Conservation (phyloP, 2,329 filamentous ascomycete species). For the Trichoderma atrobrunneum region DNA sequence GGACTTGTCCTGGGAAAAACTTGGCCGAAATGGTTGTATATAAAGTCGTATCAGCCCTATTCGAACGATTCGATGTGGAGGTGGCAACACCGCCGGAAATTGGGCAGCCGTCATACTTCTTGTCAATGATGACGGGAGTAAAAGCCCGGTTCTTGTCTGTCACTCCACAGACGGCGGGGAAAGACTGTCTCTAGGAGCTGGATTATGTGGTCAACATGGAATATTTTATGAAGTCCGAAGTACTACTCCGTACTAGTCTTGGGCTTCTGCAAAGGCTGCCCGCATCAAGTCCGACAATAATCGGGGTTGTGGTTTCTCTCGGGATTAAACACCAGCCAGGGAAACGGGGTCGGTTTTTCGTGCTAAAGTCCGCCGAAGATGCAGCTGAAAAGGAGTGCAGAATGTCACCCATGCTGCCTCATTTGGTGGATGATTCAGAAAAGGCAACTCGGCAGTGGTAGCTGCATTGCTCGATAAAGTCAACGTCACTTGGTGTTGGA, state of each 20-base stretch:
- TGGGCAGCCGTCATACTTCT: constrained; percentile 46
- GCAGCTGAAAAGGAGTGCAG: background rate
- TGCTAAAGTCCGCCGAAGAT: background rate
- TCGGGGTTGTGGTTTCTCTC: background rate
- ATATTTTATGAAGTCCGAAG: background rate
- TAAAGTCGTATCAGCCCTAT: constrained; percentile 42
- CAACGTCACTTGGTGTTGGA: background rate
- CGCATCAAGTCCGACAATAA: background rate
- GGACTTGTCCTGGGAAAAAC: constrained; percentile 50
- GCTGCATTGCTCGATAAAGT: background rate
- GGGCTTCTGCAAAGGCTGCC: background rate
- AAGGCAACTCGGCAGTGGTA: background rate
- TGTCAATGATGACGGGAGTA: constrained; percentile 51
- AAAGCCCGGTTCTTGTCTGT: constrained; percentile 38
- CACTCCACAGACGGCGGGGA: background rate
- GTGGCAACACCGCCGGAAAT: constrained; percentile 39
- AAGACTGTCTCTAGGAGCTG: background rate
- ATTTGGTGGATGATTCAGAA: background rate
- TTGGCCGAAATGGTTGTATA: constrained; percentile 50
- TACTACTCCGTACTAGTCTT: too few species aligned
- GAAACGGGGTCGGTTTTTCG: background rate
- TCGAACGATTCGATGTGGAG: constrained; percentile 45
- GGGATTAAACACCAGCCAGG: background rate
- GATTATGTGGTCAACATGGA: background rate
- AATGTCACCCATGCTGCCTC: background rate